Evolutionary conservation across 1,284 basidiomycete species (phyloP).

Genomic region (Ganoderma meredithae): DNA sequence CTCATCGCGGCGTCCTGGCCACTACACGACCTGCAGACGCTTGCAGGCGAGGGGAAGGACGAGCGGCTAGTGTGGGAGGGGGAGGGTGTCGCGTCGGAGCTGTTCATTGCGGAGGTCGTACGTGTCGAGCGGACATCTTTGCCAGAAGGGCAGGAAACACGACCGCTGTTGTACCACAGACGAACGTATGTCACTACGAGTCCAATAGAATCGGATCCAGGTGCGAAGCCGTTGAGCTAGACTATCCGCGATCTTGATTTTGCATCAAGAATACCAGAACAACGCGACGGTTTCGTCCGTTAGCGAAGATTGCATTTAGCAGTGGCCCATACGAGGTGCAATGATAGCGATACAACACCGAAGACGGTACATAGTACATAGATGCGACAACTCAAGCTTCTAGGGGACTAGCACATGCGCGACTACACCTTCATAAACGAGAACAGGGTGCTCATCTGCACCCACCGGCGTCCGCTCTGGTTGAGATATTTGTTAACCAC

Average conservation of each 20-base stretch:
- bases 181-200: conserved; percentile 51
- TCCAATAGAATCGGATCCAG: conserved; percentile 26
- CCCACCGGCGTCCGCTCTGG: conserved; percentile 87
- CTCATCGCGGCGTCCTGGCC: conserved; percentile 45
- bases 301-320: background rate
- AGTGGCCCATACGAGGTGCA: conserved; percentile 13
- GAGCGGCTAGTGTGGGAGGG: conserved; percentile 35
- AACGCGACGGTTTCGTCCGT: background rate
- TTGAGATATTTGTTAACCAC: conserved; percentile 83
- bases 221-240: conserved; percentile 19
- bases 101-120: conserved; percentile 58
- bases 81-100: conserved; percentile 48
- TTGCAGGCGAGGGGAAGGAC: conserved; percentile 28
- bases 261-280: background rate
- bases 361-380: conserved; percentile 17
- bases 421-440: conserved; percentile 72
- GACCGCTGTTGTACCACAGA: conserved; percentile 57
- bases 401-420: background rate
- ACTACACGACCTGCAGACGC: conserved; percentile 42
- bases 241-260: background rate
- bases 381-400: background rate
- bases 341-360: conserved; percentile 34
- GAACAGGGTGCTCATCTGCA: conserved; percentile 81
- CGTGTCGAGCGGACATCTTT: conserved; percentile 48
- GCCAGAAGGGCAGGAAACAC: conserved; percentile 35